Evolutionary conservation across 129 eudicot species (phyloP), one percentile per base, ranked within the genome.

Genomic region (Flaveria bidentis): DNA sequence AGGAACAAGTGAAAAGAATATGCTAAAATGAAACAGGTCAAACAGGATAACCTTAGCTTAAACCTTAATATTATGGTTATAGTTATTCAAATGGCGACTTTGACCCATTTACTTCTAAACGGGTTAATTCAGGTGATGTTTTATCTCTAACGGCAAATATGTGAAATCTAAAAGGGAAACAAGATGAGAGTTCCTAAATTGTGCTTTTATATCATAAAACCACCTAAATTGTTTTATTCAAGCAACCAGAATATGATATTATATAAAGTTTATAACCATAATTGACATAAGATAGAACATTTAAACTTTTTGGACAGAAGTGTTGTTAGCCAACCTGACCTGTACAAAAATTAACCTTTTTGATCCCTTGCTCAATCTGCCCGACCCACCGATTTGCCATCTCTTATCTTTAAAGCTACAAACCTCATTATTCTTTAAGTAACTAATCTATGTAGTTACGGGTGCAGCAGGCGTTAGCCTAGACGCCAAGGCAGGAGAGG

Each of bases 251-350:
- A 18, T 50, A 14, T 36, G 0, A 15, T 50, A 15, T 50, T 50
- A 15, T 15, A 50, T 45, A 4, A 4, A 50, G 5, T 50, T 14
- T 14, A 50, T 50, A 50, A 14, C 16, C 55, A 50, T 14, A 14
- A 9, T 45, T 50, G 18, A 50, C 55, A 50, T 6, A 50, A 13
- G 4, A 14, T 13, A 14, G 18, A 50, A 50, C 2, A n/a, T 52
- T 16, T 6, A 36, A 16, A 52, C 58, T 52, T 52, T 52, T 52
- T n/a, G 58, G 58, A 7, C 58, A 16, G 1, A 52, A 16, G 22
- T n/a, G 58, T 52, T n/a, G 58, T n/a, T 20, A 52, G 58, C 58
- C 58, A 52, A 52, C 58, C 58, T 52, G 58, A 52, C 17, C 58
- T 52, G 58, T 5, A 52, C 22, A 20, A n/a, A 56, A 9, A 56